These are phyloP conservation scores for Alternaria sp. DNA, from an alignment of 2,329 filamentous ascomycete species.

Conservation along the genomic window DNA sequence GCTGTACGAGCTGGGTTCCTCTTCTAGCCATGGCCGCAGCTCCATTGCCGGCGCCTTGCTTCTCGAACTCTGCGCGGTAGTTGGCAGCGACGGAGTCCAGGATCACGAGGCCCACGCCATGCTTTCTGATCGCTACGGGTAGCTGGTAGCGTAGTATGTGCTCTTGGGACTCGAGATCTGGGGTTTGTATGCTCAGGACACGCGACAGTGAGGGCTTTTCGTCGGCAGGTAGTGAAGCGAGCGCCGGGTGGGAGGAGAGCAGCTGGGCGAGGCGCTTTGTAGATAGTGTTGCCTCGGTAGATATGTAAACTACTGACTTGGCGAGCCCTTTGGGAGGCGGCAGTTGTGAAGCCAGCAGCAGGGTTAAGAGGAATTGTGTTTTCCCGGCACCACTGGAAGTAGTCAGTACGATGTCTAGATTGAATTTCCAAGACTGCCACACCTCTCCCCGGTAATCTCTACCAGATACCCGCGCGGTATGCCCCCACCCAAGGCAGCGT, in stretches of 20 bases:
- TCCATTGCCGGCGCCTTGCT: slow-evolving; percentile 51
- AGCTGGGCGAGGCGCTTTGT: slow-evolving; percentile 84
- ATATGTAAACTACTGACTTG: slow-evolving; percentile 86
- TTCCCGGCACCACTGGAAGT: slow-evolving; percentile 82
- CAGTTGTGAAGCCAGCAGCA: slow-evolving; percentile 85
- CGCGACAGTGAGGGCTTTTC: slow-evolving; percentile 71
- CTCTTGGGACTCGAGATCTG: slow-evolving; percentile 92
- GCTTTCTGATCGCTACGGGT: slow-evolving; percentile 78
- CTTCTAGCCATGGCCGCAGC: slow-evolving; percentile 69
- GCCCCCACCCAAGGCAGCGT: slow-evolving; percentile 76
- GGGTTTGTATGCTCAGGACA: slow-evolving; percentile 81
- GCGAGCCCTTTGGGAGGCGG: slow-evolving; percentile 73
- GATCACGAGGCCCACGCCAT: slow-evolving; percentile 80
- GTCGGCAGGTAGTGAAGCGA: slow-evolving; percentile 54
- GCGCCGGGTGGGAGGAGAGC: slow-evolving; percentile 68
- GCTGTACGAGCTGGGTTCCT: slow-evolving; percentile 74
- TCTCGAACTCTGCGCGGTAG: slow-evolving; percentile 88
- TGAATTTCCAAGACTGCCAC: neutral
- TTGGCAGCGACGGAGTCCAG: slow-evolving; percentile 95
- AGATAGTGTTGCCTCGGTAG: slow-evolving; percentile 85
- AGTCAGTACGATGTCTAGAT: slow-evolving; percentile 2
- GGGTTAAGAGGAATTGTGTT: slow-evolving; percentile 86
- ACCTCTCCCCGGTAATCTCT: slow-evolving; percentile 90
- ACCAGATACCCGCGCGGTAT: slow-evolving; percentile 81
- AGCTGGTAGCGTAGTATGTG: slow-evolving; percentile 94